Percentiles rank a stretch among this genome's conserved stretches.
Conservation (phyloP, 2,329 filamentous ascomycete genomes). For the Capronia coronata region DNA sequence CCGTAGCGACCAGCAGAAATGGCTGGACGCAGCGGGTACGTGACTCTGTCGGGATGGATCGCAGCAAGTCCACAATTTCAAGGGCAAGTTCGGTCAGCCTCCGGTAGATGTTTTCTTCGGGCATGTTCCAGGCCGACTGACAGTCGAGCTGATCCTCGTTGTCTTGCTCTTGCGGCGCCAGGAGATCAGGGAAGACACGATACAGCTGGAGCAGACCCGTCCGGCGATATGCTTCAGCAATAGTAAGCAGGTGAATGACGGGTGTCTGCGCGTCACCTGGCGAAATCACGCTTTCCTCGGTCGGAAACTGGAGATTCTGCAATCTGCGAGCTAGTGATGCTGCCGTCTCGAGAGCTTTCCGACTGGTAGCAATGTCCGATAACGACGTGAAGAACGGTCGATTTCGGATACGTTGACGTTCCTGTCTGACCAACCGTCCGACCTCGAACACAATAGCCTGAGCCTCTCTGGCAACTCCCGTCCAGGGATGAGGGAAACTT, state of each 20-base stretch:
- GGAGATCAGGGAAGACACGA: conserved; percentile 45
- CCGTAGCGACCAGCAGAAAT: conserved; percentile 46
- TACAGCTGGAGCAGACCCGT: conserved; percentile 51
- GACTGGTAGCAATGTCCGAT: conserved; percentile 1
- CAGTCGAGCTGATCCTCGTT: background rate
- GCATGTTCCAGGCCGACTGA: background rate
- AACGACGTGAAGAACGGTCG: conserved; percentile 9
- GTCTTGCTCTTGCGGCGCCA: background rate
- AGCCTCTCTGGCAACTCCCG: conserved; percentile 41
- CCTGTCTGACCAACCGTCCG: conserved; percentile 36
- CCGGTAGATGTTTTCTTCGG: background rate
- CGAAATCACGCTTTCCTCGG: conserved; percentile 26
- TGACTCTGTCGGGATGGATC: conserved; percentile 47
- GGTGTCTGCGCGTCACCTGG: conserved; percentile 49
- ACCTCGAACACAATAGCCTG: conserved; percentile 44
- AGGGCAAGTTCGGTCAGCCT: conserved; percentile 49
- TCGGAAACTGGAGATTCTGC: background rate
- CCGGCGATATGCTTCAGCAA: conserved; percentile 50
- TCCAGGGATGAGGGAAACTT: conserved; percentile 44
- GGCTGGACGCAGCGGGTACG: conserved; percentile 51
- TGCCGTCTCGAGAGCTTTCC: conserved; percentile 5
- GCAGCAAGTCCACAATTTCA: conserved; percentile 46
- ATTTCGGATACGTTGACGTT: conserved; percentile 10
- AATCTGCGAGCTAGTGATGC: conserved; percentile 7
- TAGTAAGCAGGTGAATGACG: conserved; percentile 47